Evolutionary conservation across 768 basidiomycete species (phyloP).

Genomic region (Pulveroboletus sp.): DNA sequence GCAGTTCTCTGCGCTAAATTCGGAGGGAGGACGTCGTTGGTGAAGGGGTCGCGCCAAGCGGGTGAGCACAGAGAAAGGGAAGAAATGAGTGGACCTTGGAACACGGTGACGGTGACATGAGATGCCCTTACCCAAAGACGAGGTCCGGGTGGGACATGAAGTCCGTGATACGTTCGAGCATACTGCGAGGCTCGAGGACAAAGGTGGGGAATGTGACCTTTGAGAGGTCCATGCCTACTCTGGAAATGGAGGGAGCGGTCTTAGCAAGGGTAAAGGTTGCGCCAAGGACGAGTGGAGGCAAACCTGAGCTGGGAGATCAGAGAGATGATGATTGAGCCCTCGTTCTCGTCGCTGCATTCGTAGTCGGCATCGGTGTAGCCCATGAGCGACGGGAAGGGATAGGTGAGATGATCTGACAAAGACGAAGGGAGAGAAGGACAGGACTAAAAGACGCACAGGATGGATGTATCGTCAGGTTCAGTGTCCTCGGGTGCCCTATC

Average conservation of each 20-base stretch:
- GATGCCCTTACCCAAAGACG: conserved; percentile 74
- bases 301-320: conserved; percentile 88
- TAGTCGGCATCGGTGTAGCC: conserved; percentile 31
- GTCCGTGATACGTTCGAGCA: conserved; percentile 98
- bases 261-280: conserved; percentile 6
- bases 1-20: conserved; percentile 68
- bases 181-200: conserved; percentile 93
- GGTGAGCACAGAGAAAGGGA: background rate
- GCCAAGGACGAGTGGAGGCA: conserved; percentile 16
- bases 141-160: conserved; percentile 99
- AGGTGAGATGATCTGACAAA: conserved; percentile 20
- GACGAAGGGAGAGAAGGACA: conserved; percentile 23
- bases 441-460: conserved; percentile 57
- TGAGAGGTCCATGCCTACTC: conserved; percentile 95
- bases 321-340: conserved; percentile 84
- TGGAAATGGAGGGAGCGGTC: conserved; percentile 25
- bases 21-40: background rate
- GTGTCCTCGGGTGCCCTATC: conserved; percentile 77
- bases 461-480: conserved; percentile 85
- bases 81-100: conserved; percentile 18
- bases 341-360: conserved; percentile 76
- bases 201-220: conserved; percentile 94
- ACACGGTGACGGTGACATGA: conserved; percentile 13
- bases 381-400: conserved; percentile 19
- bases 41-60: background rate